Percentiles rank a stretch among this genome's conserved stretches.
Conservation (phyloP, 2,329 filamentous ascomycete genomes). For the Fusarium udum region DNA sequence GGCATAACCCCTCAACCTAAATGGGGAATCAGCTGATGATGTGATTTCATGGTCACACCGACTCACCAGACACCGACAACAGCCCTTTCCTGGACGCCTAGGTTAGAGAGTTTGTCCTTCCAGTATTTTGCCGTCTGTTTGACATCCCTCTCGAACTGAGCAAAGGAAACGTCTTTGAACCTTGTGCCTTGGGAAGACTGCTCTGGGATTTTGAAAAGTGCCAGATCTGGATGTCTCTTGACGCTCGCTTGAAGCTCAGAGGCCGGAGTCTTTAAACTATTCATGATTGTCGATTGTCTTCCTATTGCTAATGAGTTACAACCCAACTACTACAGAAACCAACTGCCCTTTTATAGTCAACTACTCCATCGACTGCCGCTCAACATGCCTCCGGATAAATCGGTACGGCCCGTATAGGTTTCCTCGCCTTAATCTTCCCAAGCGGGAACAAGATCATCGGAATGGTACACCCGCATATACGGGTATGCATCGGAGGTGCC, state of each 20-base stretch:
- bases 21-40: background rate
- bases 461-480: background rate
- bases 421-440: background rate
- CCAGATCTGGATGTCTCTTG: background rate
- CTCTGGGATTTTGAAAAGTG: slow-evolving; percentile 23
- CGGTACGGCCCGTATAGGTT: background rate
- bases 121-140: slow-evolving; percentile 21
- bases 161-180: slow-evolving; percentile 23
- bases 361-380: background rate
- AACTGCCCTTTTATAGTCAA: background rate
- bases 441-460: background rate
- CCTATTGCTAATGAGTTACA: background rate
- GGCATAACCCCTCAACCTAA: slow-evolving; percentile 23
- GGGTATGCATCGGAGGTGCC: background rate
- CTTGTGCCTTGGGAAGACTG: background rate
- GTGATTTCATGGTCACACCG: accelerated
- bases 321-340: background rate
- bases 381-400: background rate
- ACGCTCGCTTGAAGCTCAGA: background rate
- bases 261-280: background rate
- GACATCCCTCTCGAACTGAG: slow-evolving; percentile 16
- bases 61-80: slow-evolving; percentile 35
- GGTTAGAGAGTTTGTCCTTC: background rate
- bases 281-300: background rate
- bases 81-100: background rate